Evolutionary conservation across 441 rosid species (phyloP).

Genomic region (Adansonia gregorii): DNA sequence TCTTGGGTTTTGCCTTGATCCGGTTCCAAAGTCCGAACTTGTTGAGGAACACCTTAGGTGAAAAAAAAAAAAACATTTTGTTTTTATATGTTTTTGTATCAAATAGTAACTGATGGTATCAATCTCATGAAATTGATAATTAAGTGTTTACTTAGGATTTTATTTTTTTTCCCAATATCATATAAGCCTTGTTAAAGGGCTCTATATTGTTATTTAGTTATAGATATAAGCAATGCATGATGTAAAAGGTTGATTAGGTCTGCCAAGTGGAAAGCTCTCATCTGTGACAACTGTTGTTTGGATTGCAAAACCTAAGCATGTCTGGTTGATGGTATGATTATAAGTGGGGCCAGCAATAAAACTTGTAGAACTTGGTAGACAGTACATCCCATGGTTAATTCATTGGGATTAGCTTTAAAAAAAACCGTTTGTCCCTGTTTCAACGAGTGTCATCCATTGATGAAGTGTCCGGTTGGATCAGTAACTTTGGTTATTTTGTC

Average conservation of each 20-base stretch:
- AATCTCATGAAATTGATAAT: not conserved
- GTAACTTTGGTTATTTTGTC: not conserved
- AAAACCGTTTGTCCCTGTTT: not conserved
- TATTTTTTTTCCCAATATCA: not conserved
- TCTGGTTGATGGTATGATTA: not conserved
- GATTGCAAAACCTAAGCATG: not conserved
- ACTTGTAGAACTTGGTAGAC: not conserved
- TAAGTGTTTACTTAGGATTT: not conserved
- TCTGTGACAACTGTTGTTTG: not conserved
- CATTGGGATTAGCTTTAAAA: not conserved
- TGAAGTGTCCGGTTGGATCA: not conserved
- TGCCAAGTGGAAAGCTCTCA: not conserved
- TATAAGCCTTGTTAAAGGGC: slow-evolving; percentile 9
- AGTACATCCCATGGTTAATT: not conserved
- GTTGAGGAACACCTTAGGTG: not conserved
- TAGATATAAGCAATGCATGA: not conserved
- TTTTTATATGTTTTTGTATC: not conserved
- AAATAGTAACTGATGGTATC: not conserved
- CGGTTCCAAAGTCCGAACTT: not conserved
- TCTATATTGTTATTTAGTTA: not conserved
- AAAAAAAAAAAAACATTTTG: no score
- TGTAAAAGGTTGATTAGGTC: not conserved
- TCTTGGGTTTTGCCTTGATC: not conserved
- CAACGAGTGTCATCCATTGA: not conserved
- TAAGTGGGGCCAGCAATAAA: not conserved